Evolutionary conservation across 139 green algal species (phyloP).

Genomic region (Chlamydomonas incerta): DNA sequence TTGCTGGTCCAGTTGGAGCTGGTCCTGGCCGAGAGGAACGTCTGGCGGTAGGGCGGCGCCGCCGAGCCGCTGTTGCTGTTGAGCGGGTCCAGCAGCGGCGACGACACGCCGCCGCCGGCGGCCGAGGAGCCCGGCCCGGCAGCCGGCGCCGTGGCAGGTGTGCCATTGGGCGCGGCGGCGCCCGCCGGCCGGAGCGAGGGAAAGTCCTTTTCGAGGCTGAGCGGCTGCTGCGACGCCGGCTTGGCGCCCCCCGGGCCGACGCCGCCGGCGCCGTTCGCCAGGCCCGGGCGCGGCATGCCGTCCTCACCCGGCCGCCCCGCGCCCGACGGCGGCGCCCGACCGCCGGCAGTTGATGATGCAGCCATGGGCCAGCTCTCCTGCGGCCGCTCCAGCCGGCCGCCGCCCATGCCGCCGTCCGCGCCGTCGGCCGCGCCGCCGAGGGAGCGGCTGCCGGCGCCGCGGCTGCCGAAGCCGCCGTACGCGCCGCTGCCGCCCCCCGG

Average conservation of each 20-base stretch:
- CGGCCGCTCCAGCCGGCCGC: not conserved
- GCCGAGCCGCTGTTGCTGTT: not conserved
- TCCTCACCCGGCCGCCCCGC: no score
- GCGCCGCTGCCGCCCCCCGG: not conserved
- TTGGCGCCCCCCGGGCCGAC: not conserved
- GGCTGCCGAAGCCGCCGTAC: not conserved
- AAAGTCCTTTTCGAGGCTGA: slow-evolving; percentile 19
- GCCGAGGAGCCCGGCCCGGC: no score
- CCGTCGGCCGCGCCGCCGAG: not conserved
- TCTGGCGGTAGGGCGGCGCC: slow-evolving; percentile 1
- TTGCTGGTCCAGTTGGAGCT: slow-evolving; percentile 37
- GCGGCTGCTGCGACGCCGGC: not conserved
- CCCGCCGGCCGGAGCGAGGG: slow-evolving; percentile 5
- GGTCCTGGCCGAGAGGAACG: slow-evolving; percentile 19
- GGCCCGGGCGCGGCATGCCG: no score
- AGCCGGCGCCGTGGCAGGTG: not conserved
- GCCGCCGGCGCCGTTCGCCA: not conserved
- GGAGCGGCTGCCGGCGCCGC: not conserved
- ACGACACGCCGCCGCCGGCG: not conserved
- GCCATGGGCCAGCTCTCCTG: not conserved
- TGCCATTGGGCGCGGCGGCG: not conserved
- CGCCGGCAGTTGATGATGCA: no score
- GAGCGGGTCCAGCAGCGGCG: slow-evolving; percentile 12
- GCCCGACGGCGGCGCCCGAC: no score
- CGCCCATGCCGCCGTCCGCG: not conserved